Conservation (phyloP, 192 early-diverging fungal genomes). For the Mortierella antarctica region DNA sequence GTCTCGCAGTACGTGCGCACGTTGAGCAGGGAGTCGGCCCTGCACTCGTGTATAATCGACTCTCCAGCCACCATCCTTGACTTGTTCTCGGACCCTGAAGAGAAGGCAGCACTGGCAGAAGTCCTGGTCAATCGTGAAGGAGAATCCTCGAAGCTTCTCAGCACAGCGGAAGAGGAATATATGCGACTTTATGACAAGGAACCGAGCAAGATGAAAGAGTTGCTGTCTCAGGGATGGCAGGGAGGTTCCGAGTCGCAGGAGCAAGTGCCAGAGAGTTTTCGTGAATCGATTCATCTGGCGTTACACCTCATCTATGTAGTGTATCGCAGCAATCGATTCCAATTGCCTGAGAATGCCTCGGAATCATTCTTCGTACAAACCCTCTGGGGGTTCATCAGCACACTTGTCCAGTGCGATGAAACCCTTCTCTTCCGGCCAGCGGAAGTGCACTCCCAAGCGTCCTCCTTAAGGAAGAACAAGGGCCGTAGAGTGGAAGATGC, state of each 20-base stretch:
- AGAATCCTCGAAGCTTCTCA: neutral
- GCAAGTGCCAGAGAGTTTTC: neutral
- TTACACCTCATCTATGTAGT: neutral
- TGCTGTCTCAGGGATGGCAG: neutral
- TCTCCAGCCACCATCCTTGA: neutral
- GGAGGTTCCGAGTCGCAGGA: slow-evolving; percentile 2
- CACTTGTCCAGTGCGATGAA: neutral
- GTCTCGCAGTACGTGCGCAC: slow-evolving; percentile 1
- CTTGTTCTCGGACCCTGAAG: neutral
- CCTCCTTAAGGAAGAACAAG: slow-evolving; percentile 6
- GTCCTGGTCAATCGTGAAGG: neutral
- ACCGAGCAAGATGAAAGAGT: neutral
- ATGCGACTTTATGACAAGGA: neutral
- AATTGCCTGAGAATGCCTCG: neutral
- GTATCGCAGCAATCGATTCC: neutral
- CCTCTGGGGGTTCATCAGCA: slow-evolving; percentile 8
- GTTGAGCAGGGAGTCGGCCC: neutral
- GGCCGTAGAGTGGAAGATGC: neutral
- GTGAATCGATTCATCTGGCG: neutral
- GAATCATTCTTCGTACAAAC: neutral
- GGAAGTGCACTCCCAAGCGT: neutral
- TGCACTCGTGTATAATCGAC: slow-evolving; percentile 4
- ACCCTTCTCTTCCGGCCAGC: slow-evolving; percentile 1
- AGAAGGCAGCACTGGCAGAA: slow-evolving; percentile 8
- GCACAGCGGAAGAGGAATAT: neutral